Evolutionary conservation across 2,329 filamentous ascomycete genomes (phyloP), one percentile per base, ranked within the genome.

Genomic region (Colletotrichum salicis): DNA sequence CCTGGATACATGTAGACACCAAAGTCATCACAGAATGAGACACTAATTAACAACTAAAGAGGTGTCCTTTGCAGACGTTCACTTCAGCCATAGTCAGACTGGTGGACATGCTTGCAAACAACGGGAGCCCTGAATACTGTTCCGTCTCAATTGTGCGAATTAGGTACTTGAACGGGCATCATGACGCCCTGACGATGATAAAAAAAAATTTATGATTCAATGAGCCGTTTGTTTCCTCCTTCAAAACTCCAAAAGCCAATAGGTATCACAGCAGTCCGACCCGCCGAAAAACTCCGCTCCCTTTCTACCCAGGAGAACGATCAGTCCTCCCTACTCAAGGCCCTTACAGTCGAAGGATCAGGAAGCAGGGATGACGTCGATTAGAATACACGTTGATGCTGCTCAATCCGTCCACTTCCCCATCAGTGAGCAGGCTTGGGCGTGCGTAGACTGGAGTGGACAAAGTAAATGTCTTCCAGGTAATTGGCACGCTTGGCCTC

Each of bases 401-500:
- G n/a, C 6, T 15, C 10, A 19, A 19, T 41, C 6, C 37, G 35
- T 19, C 8, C 5, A 29, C 27, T 29, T 29, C 27, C 24, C 51
- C 27, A 67, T 29, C 31, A 55, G 45, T 29, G 54, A 15, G 57
- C 57, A 51, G 68, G 33, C 60, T 70, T 72, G 55, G 70, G 69
- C 24, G 66, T 51, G 7, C 59, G 65, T 33, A 72, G 55, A 48
- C 65, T 72, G 15, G 66, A 51, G 19, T 70, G 70, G 24, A 66
- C 70, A 37, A 64, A 61, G 35, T 72, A 72, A 51, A 72, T 72
- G 11, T 58, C 45, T n/a, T 72, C 70, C 19, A 72, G 70, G 37
- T 72, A 72, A 45, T 61, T 72, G 45, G 65, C 56, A 55, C 69
- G 69, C 37, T 60, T 72, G 55, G 66, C 66, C 60, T 69, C 60